Conservation (phyloP, 257 asterid species). For the Gynochthodes officinalis region DNA sequence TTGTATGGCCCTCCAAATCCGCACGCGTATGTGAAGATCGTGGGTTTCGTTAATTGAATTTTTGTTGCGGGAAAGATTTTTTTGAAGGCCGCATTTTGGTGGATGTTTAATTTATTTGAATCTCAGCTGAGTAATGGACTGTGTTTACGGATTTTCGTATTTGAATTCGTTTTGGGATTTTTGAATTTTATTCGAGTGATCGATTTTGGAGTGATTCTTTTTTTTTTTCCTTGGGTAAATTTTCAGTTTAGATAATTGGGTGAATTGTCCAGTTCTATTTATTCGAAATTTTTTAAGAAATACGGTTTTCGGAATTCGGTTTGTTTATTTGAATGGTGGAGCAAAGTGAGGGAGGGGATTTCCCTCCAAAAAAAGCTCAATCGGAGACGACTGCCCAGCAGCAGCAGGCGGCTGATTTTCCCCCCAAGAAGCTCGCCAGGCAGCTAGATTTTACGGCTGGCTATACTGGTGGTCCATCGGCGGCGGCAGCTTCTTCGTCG, state of each 20-base stretch:
- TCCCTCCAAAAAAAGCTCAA: slow-evolving; percentile 59
- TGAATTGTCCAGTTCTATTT: slow-evolving; percentile 8
- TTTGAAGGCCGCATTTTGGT: slow-evolving; percentile 19
- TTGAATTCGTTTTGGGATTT: slow-evolving; percentile 3
- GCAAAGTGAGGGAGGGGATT: slow-evolving; percentile 67
- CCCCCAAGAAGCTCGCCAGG: slow-evolving; percentile 87
- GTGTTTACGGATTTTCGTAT: slow-evolving; percentile 19
- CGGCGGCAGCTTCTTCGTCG: slow-evolving; percentile 17
- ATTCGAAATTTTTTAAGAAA: neutral
- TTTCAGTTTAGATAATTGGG: slow-evolving; percentile 14
- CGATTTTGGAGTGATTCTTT: slow-evolving; percentile 10
- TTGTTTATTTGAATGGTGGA: slow-evolving; percentile 68
- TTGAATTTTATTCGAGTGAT: slow-evolving; percentile 18
- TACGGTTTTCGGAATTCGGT: neutral
- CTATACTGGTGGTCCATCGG: slow-evolving; percentile 38
- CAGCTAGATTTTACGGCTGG: slow-evolving; percentile 88
- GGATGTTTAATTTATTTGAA: slow-evolving; percentile 36
- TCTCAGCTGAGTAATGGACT: slow-evolving; percentile 39
- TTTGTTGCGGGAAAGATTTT: slow-evolving; percentile 23
- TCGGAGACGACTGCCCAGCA: slow-evolving; percentile 47
- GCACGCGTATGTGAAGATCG: slow-evolving; percentile 21
- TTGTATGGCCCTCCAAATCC: slow-evolving; percentile 15
- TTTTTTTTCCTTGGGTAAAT: slow-evolving; percentile 3
- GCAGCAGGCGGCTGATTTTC: slow-evolving; percentile 46
- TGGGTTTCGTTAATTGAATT: slow-evolving; percentile 30